phyloP scores from a whole-genome alignment of 768 basidiomycete genomes.

The Boletus tomentosulus region DNA sequence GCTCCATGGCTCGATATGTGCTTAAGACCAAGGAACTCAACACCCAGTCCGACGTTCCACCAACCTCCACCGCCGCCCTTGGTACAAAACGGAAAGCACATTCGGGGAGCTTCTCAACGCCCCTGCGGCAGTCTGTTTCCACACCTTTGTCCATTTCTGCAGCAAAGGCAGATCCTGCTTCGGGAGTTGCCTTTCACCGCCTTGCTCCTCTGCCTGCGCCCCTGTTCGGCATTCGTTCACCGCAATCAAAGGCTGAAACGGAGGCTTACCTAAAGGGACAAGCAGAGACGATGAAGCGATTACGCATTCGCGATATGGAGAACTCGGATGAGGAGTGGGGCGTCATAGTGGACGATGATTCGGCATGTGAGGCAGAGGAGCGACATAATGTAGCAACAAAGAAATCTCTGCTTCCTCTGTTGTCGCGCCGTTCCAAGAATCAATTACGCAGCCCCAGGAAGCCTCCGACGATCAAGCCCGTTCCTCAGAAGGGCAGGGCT shows the following conservation, averaged over 20 bases:
- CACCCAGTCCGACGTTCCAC: conserved; percentile 4
- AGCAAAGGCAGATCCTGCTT: conserved; percentile 30
- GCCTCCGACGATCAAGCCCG: conserved; percentile 14
- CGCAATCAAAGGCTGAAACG: conserved; percentile 35
- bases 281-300: conserved; percentile 59
- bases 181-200: conserved; percentile 32
- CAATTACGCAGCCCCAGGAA: conserved; percentile 30
- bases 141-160: conserved; percentile 39
- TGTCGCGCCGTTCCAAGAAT: conserved; percentile 28
- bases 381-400: conserved; percentile 31
- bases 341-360: conserved; percentile 42
- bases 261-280: conserved; percentile 44
- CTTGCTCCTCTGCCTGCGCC: conserved; percentile 33
- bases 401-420: conserved; percentile 30
- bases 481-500: conserved; percentile 39
- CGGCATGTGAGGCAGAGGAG: conserved; percentile 48
- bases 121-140: conserved; percentile 45
- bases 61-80: conserved; percentile 29
- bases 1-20: conserved; percentile 37
- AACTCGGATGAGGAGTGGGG: conserved; percentile 44
- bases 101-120: conserved; percentile 50
- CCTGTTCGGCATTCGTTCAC: conserved; percentile 27
- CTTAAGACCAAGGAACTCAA: conserved; percentile 36
- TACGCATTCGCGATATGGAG: conserved; percentile 56
- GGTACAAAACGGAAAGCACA: conserved; percentile 63